phyloP scores from a whole-genome alignment of 2,329 filamentous ascomycete species.

The Triangularia verruculosa region DNA sequence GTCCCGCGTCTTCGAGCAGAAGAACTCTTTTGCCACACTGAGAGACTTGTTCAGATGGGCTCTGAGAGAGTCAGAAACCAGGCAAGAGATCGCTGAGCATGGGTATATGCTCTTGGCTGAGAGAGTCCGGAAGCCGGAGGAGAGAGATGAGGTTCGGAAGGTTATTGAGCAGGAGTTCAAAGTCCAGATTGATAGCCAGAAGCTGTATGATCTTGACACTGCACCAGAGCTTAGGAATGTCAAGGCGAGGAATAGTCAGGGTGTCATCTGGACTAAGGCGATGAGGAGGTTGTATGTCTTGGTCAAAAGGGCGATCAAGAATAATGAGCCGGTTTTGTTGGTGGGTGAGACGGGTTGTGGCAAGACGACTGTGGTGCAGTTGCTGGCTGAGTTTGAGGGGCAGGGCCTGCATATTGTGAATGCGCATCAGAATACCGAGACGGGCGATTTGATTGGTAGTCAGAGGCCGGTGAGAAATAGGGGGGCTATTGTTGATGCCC shows the following conservation, averaged over 20 bases:
- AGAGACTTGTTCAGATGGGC: constrained; percentile 97
- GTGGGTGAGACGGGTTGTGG: constrained; percentile 97
- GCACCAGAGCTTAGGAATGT: constrained; percentile 55
- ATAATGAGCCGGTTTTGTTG: constrained; percentile 90
- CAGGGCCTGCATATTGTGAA: constrained; percentile 87
- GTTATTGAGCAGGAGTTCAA: constrained; percentile 91
- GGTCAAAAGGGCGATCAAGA: constrained; percentile 79
- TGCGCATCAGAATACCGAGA: constrained; percentile 97
- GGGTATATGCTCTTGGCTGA: constrained; percentile 96
- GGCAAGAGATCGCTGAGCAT: constrained; percentile 84
- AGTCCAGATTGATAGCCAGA: constrained; percentile 70
- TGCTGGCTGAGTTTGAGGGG: constrained; percentile 76
- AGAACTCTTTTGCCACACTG: constrained; percentile 93
- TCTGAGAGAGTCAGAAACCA: constrained; percentile 74
- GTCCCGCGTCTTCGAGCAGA: constrained; percentile 89
- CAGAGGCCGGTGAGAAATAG: constrained; percentile 89
- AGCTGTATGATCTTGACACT: constrained; percentile 64
- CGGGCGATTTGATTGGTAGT: constrained; percentile 92
- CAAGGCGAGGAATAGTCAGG: constrained; percentile 50
- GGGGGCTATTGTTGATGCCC: constrained; percentile 63
- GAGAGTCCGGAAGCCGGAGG: constrained; percentile 86
- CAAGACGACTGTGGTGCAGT: constrained; percentile 94
- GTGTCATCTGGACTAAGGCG: constrained; percentile 89
- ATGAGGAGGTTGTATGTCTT: constrained; percentile 91
- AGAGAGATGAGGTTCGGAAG: constrained; percentile 77